These are phyloP conservation scores for Xylariaceae sp. DNA, from an alignment of 2,329 filamentous ascomycete species.

Conservation along the genomic window DNA sequence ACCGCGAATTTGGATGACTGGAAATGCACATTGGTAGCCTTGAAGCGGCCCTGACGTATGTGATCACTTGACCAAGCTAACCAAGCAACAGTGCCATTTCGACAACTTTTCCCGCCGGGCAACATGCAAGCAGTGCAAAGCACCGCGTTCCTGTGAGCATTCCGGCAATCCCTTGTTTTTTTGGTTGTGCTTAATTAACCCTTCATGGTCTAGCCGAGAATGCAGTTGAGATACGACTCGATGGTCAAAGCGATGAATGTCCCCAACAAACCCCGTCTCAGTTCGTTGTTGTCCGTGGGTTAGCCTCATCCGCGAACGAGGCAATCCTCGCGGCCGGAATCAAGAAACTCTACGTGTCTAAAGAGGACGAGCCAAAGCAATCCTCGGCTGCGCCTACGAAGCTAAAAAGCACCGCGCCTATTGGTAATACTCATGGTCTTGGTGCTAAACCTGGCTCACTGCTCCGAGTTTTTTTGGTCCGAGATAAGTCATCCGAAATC, in stretches of 20 bases:
- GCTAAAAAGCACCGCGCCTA: conserved; percentile 64
- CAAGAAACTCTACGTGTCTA: conserved; percentile 70
- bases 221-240: conserved; percentile 48
- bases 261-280: conserved; percentile 67
- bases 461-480: conserved; percentile 76
- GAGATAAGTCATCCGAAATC: conserved; percentile 72
- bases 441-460: conserved; percentile 78
- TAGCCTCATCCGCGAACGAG: conserved; percentile 74
- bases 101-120: conserved; percentile 44
- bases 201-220: conserved; percentile 36
- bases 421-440: conserved; percentile 61
- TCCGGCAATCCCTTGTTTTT: neutral
- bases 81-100: conserved; percentile 39
- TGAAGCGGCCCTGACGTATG: neutral
- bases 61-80: conserved; percentile 13
- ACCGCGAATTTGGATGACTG: conserved; percentile 45
- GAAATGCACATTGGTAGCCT: conserved; percentile 47
- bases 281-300: conserved; percentile 75
- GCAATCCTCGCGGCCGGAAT: conserved; percentile 75
- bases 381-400: conserved; percentile 55
- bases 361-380: conserved; percentile 58
- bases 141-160: conserved; percentile 42
- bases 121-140: conserved; percentile 45
- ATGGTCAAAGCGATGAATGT: conserved; percentile 55
- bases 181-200: neutral